phyloP scores from a whole-genome alignment of 805 yeast species.

The Sugiyamaella boreocaroliniensis region DNA sequence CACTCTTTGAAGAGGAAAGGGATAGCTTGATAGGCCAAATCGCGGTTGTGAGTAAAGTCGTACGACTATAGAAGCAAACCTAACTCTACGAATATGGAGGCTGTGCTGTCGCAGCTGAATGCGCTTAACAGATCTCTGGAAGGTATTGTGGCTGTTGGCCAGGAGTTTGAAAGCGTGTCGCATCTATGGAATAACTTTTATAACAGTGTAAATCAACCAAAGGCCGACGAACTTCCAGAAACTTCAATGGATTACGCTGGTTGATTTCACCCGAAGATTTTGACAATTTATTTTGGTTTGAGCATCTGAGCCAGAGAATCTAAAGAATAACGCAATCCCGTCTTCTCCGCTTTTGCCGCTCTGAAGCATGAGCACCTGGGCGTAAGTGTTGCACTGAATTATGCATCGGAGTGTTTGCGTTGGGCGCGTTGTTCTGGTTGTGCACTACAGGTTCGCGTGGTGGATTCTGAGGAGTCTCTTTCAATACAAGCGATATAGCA shows the following conservation, averaged over 20 bases:
- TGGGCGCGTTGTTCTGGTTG: background rate
- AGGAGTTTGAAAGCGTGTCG: slow-evolving; percentile 66
- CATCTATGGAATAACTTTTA: slow-evolving; percentile 66
- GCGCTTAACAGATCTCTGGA: slow-evolving; percentile 61
- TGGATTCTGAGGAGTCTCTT: background rate
- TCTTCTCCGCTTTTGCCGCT: too few relatives aligned
- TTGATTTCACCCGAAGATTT: too few relatives aligned
- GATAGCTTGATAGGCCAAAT: slow-evolving; percentile 54
- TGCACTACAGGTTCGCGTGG: too few relatives aligned
- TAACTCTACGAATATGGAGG: slow-evolving; percentile 41
- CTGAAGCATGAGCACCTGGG: too few relatives aligned
- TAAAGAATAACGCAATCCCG: background rate
- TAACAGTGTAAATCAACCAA: slow-evolving; percentile 3
- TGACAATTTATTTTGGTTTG: background rate
- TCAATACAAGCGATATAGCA: slow-evolving; percentile 39
- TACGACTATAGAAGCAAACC: background rate
- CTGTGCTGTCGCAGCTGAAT: slow-evolving; percentile 57
- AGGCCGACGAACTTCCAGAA: background rate
- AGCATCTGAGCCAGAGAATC: background rate
- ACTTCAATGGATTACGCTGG: background rate
- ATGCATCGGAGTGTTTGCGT: background rate
- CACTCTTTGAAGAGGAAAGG: slow-evolving; percentile 53
- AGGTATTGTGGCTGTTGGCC: slow-evolving; percentile 63
- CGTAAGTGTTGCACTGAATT: background rate
- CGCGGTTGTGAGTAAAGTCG: slow-evolving; percentile 27